phyloP scores from a whole-genome alignment of 768 basidiomycete genomes.

The Xerocomus potaroensis region DNA sequence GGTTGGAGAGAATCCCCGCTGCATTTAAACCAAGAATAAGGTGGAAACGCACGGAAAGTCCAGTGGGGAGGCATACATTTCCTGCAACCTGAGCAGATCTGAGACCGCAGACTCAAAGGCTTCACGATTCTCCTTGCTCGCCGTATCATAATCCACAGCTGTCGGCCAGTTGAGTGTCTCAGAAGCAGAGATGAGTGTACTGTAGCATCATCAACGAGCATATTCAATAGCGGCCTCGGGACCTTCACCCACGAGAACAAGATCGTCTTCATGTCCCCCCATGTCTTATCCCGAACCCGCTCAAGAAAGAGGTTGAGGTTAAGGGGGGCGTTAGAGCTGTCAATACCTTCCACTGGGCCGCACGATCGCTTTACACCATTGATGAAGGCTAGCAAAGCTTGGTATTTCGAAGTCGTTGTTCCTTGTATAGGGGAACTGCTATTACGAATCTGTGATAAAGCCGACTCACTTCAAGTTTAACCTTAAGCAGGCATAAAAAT shows the following conservation, averaged over 20 bases:
- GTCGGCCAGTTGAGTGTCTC: conserved; percentile 87
- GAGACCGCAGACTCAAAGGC: conserved; percentile 74
- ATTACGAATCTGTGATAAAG: conserved; percentile 49
- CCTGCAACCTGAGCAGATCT: conserved; percentile 75
- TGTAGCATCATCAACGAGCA: conserved; percentile 26
- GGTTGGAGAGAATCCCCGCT: conserved; percentile 54
- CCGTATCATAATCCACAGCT: conserved; percentile 58
- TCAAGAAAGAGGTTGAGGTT: conserved; percentile 61
- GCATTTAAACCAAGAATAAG: conserved; percentile 6
- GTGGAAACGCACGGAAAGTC: not conserved
- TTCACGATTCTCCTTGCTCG: conserved; percentile 46
- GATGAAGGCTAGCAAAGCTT: conserved; percentile 59
- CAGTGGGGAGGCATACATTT: conserved; percentile 51
- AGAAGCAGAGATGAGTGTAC: conserved; percentile 57
- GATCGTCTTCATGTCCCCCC: conserved; percentile 66
- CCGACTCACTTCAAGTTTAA: conserved; percentile 46
- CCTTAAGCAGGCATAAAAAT: conserved; percentile 6
- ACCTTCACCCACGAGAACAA: conserved; percentile 54
- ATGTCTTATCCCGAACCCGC: conserved; percentile 63
- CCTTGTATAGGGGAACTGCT: conserved; percentile 38
- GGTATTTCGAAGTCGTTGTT: conserved; percentile 52
- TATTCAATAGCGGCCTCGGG: not conserved
- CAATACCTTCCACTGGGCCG: conserved; percentile 40
- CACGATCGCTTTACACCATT: conserved; percentile 43
- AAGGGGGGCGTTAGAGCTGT: conserved; percentile 45